These are phyloP conservation scores for Entomortierella lignicola DNA, from an alignment of 192 early-diverging fungal species.

Conservation along the genomic window DNA sequence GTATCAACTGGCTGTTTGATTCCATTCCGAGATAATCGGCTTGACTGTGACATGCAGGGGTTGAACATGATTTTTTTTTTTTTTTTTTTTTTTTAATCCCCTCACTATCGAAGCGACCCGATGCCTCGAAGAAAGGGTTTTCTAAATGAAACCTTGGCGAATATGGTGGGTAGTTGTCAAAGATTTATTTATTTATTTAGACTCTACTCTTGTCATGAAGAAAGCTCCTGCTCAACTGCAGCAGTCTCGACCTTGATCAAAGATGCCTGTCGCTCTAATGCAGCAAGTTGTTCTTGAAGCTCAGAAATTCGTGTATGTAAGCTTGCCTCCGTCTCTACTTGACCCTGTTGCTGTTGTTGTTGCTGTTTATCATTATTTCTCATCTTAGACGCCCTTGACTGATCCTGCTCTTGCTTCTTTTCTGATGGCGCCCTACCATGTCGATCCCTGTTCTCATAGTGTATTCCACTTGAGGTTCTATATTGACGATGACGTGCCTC, in stretches of 20 bases:
- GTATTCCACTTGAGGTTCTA: constrained; percentile 1
- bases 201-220: too few species aligned
- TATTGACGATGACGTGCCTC: constrained; percentile 42
- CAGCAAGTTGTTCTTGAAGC: constrained; percentile 29
- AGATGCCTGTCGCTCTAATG: constrained; percentile 19
- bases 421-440: neutral
- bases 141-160: too few species aligned
- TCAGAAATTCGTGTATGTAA: constrained; percentile 26
- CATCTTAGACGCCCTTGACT: too few species aligned
- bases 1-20: too few species aligned
- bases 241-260: constrained; percentile 1
- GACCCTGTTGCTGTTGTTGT: neutral
- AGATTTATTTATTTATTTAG: too few species aligned
- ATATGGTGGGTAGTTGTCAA: too few species aligned
- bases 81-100: too few species aligned
- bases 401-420: neutral
- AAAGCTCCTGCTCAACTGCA: constrained; percentile 7
- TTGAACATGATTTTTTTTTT: too few species aligned
- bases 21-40: too few species aligned
- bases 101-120: too few species aligned
- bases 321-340: constrained; percentile 19
- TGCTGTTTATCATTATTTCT: neutral
- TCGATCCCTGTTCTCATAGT: neutral
- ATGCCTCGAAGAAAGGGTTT: too few species aligned
- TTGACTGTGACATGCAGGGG: too few species aligned